Percentiles rank a stretch among this genome's conserved stretches.
These are phyloP conservation scores for Blastocystis sp. DNA, from an alignment of 352 stramenopile species.

Conservation along the genomic window DNA sequence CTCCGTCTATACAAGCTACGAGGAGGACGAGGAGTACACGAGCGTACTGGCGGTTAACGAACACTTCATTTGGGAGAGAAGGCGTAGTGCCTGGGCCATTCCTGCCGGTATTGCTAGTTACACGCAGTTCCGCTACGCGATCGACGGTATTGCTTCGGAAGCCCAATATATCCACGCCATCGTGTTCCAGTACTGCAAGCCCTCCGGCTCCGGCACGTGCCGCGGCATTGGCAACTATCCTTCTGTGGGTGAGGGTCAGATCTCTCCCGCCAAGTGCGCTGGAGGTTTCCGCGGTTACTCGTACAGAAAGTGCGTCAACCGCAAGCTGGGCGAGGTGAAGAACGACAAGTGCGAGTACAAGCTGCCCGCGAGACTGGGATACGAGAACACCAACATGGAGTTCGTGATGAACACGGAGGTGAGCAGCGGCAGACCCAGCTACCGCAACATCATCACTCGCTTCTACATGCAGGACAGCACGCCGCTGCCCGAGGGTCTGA, in stretches of 20 bases:
- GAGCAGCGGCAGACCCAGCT: not conserved
- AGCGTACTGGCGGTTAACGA: not conserved
- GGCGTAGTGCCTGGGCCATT: not conserved
- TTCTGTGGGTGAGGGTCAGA: not conserved
- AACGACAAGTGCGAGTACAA: constrained; percentile 4
- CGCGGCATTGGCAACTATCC: not conserved
- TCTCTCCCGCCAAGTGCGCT: not conserved
- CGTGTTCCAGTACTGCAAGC: not conserved
- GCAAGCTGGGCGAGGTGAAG: not conserved
- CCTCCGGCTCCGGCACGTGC: not conserved
- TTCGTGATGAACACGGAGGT: not conserved
- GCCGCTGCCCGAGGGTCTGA: constrained; percentile 2
- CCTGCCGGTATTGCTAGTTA: not conserved
- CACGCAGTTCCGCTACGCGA: not conserved
- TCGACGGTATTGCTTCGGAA: not conserved
- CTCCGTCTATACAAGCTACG: not conserved
- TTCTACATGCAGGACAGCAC: not conserved
- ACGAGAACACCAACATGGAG: not conserved
- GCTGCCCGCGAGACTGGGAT: not conserved
- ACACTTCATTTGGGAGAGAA: not conserved
- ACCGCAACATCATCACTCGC: not conserved
- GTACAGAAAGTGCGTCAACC: not conserved
- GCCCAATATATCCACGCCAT: not conserved
- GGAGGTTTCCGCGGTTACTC: not conserved
- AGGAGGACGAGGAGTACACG: not conserved